Evolutionary conservation across 306 rosid genomes (phyloP), one percentile per base, ranked within the genome.

Genomic region (Corylus heterophylla): DNA sequence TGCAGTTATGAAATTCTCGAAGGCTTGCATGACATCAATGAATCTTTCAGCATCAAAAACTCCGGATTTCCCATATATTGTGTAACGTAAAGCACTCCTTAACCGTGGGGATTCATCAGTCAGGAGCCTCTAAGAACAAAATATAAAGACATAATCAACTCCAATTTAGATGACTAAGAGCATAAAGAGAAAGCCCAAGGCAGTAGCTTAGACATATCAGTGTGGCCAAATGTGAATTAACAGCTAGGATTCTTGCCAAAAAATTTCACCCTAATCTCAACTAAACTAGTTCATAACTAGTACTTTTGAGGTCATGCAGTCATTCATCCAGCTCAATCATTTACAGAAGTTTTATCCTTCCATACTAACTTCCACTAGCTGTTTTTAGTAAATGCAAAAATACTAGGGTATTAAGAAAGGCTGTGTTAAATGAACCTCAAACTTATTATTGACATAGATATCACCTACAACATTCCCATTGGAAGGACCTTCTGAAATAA

Each of bases 1-100:
- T 12, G 98, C 98, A 27, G 98, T 91, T 79, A 92, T 92, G 84
- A 95, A 95, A 88, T 81, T 92, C 76, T 95, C 98, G 18, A 95
- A 95, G 80, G 98, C 98, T 92, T 92, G 98, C 98, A 95, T 95
- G 78, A 95, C 96, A 90, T 92, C 98, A 79, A 92, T 95, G 88
- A 95, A 95, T 87, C 98, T 89, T 84, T 92, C 98, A 37, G 98
- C 98, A 71, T 95, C 88, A 84, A 95, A 95, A 73, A 92, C 90
- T 78, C 98, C 98, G 71, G 96, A 90, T 81, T 90, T 95, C 74
- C 98, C 98, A 81, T 95, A 95, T 74, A 95, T 95, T 67, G 98
- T 95, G 83, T 91, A 95, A 58, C 96, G 96, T 67, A 95, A 85
- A 83, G 98, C 98, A 80, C 71, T 78, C 89, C 98, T 85, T 69